Base-by-base conservation (phyloP, 306 rosid genomes). In the Sophora flavescens region DNA sequence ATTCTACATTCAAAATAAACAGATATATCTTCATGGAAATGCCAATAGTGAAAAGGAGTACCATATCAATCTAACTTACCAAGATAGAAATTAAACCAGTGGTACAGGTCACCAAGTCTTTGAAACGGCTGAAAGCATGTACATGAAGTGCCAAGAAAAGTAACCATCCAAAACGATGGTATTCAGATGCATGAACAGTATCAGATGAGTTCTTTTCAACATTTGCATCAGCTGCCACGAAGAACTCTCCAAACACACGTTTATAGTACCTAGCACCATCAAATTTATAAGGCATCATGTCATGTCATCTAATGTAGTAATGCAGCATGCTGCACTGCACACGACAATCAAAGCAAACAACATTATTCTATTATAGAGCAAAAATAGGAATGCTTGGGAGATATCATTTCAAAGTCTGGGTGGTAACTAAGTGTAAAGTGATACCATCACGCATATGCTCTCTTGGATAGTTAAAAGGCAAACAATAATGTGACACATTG, bases 141-240 rank as follows among this genome's bases (percentile, higher is more conserved):
- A 88, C 91, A 38, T 98, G 97, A 54, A 96, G 96, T 36, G 99
- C 97, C 96, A 96, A 79, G 85, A 96, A 96, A 70, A 96, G 90
- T 81, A 96, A 84, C 99, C 99, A 96, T 80, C 99, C 99, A 86
- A 96, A 96, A 44, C 93, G 92, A 85, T 92, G 97, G 84, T 89
- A 92, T 54, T 91, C 91, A 0, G 96, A 91, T 78, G 86, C 89
- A 70, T 82, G 82, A 70, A 75, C 86, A 61, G 85, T 35, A 69
- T 56, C 75, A 78, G 79, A 26, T 50, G 87, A 79, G 57, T 79
- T 68, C 54, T 88, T 92, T 78, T 72, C 86, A 45, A 69, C 62
- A 78, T 80, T 84, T 68, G 90, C 83, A 78, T 87, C 89, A 62
- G 62, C 85, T 85, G 90, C 76, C 86, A 87, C 80, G 51, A 96